phyloP scores from a whole-genome alignment of 192 early-diverging fungal species.

The Backusella parvicylindrica region DNA sequence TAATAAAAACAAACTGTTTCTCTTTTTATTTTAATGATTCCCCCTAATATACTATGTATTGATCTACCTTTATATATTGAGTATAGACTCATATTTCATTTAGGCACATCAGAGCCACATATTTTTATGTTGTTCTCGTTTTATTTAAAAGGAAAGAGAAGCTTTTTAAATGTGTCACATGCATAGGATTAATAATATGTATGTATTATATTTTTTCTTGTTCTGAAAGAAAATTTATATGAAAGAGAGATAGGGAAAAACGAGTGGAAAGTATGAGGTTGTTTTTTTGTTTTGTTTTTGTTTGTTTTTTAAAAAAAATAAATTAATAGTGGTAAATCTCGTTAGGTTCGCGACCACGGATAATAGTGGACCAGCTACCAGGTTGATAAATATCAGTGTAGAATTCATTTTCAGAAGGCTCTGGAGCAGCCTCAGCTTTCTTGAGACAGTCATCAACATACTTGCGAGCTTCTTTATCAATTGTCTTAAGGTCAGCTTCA shows the following conservation, averaged over 20 bases:
- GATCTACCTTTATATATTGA: not conserved
- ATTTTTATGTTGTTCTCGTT: not conserved
- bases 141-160: not conserved
- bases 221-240: not conserved
- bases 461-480: conserved; percentile 89
- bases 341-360: conserved; percentile 84
- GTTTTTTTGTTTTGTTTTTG: not conserved
- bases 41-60: not conserved
- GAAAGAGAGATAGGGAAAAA: not conserved
- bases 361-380: conserved; percentile 64
- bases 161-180: not conserved
- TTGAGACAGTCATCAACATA: conserved; percentile 84
- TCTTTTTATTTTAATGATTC: no score
- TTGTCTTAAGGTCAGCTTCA: conserved; percentile 89
- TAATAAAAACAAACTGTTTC: no score
- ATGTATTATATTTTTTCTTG: not conserved
- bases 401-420: conserved; percentile 68
- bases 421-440: conserved; percentile 75
- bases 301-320: not conserved
- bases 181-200: not conserved
- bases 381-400: conserved; percentile 82
- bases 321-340: conserved; percentile 63
- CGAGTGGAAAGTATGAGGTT: not conserved
- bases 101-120: not conserved
- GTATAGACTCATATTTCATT: not conserved